phyloP scores from a whole-genome alignment of 257 asterid species.

The Nicotiana sylvestris region DNA sequence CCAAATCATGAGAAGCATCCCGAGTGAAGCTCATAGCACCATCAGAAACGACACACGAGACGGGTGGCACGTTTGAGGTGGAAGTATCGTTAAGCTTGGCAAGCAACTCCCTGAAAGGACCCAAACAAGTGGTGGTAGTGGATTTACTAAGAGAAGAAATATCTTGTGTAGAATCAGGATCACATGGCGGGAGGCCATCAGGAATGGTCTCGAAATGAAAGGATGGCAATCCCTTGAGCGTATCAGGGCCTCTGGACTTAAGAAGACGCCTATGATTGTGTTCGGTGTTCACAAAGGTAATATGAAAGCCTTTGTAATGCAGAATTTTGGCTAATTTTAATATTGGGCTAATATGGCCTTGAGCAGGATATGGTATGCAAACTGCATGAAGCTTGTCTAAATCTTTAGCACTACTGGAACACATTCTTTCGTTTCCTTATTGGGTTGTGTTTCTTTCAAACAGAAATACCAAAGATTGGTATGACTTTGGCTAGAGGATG shows the following conservation, averaged over 20 bases:
- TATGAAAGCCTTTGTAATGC: slow-evolving; percentile 16
- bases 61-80: background rate
- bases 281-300: slow-evolving; percentile 21
- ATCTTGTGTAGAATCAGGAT: slow-evolving; percentile 15
- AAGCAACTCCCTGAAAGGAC: background rate
- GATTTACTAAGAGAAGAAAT: background rate
- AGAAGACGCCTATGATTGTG: slow-evolving; percentile 14
- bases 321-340: slow-evolving; percentile 20
- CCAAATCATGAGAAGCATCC: slow-evolving; percentile 16
- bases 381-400: slow-evolving; percentile 19
- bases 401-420: background rate
- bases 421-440: background rate
- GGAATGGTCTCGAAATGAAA: slow-evolving; percentile 18
- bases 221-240: slow-evolving; percentile 14
- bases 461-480: background rate
- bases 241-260: background rate
- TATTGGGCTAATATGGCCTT: slow-evolving; percentile 19
- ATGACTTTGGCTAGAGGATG: background rate
- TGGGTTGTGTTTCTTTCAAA: background rate
- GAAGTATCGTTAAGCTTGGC: background rate
- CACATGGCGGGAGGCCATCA: slow-evolving; percentile 15
- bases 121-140: background rate
- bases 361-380: slow-evolving; percentile 22
- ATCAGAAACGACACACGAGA: slow-evolving; percentile 5
- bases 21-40: slow-evolving; percentile 13